phyloP scores from a whole-genome alignment of 176 grass and related monocot genomes.

The Sorghum bicolor region DNA sequence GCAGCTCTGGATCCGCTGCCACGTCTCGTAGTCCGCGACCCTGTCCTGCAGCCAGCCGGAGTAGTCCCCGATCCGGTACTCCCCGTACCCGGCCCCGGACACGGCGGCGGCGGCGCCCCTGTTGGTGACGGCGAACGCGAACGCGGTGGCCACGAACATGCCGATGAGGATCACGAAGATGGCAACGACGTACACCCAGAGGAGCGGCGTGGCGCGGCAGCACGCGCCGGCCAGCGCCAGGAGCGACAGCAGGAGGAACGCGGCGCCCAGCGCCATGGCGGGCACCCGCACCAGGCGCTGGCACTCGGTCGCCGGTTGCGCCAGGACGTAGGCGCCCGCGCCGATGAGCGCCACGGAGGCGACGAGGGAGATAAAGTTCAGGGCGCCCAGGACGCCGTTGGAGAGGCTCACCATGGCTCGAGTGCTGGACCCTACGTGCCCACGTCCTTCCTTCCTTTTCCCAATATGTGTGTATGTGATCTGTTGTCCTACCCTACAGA shows the following conservation, averaged over 20 bases:
- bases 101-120: slow-evolving; percentile 41
- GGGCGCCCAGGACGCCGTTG: slow-evolving; percentile 43
- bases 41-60: slow-evolving; percentile 59
- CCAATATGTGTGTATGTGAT: neutral
- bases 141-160: slow-evolving; percentile 58
- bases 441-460: neutral
- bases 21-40: slow-evolving; percentile 50
- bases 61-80: slow-evolving; percentile 66
- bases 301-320: slow-evolving; percentile 43
- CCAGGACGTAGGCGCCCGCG: slow-evolving; percentile 34
- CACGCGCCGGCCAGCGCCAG: slow-evolving; percentile 51
- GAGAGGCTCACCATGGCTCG: slow-evolving; percentile 52
- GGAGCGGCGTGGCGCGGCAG: slow-evolving; percentile 46
- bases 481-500: neutral
- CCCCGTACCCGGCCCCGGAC: slow-evolving; percentile 44
- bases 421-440: neutral
- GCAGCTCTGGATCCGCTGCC: slow-evolving; percentile 61
- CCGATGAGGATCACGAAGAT: slow-evolving; percentile 55
- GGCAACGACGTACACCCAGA: slow-evolving; percentile 51
- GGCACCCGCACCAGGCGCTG: slow-evolving; percentile 47
- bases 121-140: slow-evolving; percentile 58
- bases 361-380: slow-evolving; percentile 49
- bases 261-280: slow-evolving; percentile 38
- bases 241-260: slow-evolving; percentile 54
- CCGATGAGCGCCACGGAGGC: slow-evolving; percentile 45